phyloP scores from a whole-genome alignment of 2,329 filamentous ascomycete species.

The Cryphonectria nitschkei region DNA sequence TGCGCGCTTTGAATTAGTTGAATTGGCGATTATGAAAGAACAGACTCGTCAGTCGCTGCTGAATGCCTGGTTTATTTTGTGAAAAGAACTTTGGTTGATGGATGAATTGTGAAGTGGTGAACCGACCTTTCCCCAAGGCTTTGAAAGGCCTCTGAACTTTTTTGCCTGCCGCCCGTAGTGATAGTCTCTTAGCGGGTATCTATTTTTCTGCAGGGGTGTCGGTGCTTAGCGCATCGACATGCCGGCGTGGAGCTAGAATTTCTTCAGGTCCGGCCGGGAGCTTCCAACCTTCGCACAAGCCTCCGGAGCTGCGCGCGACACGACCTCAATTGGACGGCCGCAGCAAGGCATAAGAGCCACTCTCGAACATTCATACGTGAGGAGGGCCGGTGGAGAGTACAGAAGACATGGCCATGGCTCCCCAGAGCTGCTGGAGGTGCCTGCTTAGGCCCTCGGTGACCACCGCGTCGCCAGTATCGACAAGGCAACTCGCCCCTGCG shows the following conservation, averaged over 20 bases:
- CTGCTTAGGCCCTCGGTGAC: conserved; percentile 50
- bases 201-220: neutral
- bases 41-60: neutral
- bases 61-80: neutral
- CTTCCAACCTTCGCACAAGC: conserved; percentile 10
- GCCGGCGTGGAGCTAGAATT: conserved; percentile 29
- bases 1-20: neutral
- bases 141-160: neutral
- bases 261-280: conserved; percentile 22
- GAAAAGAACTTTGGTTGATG: neutral
- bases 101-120: neutral
- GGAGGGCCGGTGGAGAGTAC: conserved; percentile 9
- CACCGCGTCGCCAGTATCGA: conserved; percentile 27
- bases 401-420: conserved; percentile 51
- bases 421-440: conserved; percentile 62
- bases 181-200: conserved; percentile 13
- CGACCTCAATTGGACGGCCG: neutral
- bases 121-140: neutral
- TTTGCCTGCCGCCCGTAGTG: conserved; percentile 10
- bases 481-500: conserved; percentile 35
- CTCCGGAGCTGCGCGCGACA: conserved; percentile 1
- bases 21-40: too few relatives aligned
- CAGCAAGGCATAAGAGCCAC: neutral
- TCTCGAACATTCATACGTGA: neutral
- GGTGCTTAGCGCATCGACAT: conserved; percentile 20